Evolutionary conservation across 169 alveolate genomes (phyloP).

Genomic region (Cryptosporidium ryanae): DNA sequence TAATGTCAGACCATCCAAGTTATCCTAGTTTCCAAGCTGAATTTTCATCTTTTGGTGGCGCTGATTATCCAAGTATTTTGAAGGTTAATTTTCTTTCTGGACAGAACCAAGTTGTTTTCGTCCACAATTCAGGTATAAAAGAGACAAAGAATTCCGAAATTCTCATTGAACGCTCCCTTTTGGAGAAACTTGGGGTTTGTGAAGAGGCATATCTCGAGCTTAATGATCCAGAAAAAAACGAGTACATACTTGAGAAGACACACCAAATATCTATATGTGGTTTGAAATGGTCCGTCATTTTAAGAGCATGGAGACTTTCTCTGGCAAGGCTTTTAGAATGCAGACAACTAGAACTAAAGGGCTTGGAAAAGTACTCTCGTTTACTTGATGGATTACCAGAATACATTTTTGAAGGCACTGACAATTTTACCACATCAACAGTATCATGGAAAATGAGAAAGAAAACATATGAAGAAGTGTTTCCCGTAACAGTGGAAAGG

Average conservation of each 20-base stretch:
- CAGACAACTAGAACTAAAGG: constrained; percentile 41
- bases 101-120: constrained; percentile 13
- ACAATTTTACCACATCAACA: not conserved
- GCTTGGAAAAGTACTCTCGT: constrained; percentile 35
- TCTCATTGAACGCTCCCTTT: constrained; percentile 3
- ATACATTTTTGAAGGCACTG: not conserved
- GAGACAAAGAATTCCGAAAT: not conserved
- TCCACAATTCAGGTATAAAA: not conserved
- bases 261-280: constrained; percentile 13
- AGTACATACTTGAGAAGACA: constrained; percentile 15
- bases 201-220: constrained; percentile 15
- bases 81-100: not conserved
- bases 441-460: constrained; percentile 35
- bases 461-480: constrained; percentile 7
- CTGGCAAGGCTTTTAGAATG: constrained; percentile 38
- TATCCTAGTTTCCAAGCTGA: constrained; percentile 40
- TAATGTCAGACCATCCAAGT: constrained; percentile 51
- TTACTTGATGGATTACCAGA: not conserved
- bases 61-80: not conserved
- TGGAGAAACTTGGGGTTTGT: constrained; percentile 43
- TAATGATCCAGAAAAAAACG: constrained; percentile 6
- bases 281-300: constrained; percentile 17
- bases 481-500: constrained; percentile 15
- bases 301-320: constrained; percentile 33
- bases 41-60: not conserved